phyloP scores from a whole-genome alignment of 305 asterid species.

The Fraxinus sp. region DNA sequence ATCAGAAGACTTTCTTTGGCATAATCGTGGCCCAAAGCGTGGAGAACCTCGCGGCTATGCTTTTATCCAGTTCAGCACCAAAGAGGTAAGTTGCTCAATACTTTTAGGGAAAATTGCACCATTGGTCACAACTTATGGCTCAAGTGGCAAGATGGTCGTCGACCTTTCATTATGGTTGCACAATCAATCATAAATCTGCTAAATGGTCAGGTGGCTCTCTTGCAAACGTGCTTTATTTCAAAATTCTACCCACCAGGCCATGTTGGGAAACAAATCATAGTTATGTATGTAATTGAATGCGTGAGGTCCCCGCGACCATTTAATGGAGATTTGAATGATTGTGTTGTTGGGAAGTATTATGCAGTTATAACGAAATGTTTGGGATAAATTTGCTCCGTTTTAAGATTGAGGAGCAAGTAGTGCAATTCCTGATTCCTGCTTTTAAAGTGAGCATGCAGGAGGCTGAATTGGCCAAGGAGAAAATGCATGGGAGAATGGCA shows the following conservation, averaged over 20 bases:
- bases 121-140: background rate
- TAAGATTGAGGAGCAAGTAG: background rate
- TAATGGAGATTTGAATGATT: background rate
- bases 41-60: constrained; percentile 80
- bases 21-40: constrained; percentile 84
- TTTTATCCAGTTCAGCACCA: constrained; percentile 72
- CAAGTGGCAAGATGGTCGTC: background rate
- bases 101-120: background rate
- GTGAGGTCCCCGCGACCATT: background rate
- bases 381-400: background rate
- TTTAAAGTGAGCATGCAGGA: constrained; percentile 98
- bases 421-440: constrained; percentile 45
- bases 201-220: background rate
- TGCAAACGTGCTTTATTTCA: background rate
- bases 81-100: constrained; percentile 60
- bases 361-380: background rate
- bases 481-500: constrained; percentile 84
- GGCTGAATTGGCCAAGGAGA: constrained; percentile 82
- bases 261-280: background rate
- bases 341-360: background rate
- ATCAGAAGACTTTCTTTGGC: constrained; percentile 90
- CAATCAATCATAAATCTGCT: background rate
- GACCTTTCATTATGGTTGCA: background rate
- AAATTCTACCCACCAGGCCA: background rate
- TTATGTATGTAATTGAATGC: background rate